Conservation (phyloP, 2,329 filamentous ascomycete species). For the Hypoxylon sp. region DNA sequence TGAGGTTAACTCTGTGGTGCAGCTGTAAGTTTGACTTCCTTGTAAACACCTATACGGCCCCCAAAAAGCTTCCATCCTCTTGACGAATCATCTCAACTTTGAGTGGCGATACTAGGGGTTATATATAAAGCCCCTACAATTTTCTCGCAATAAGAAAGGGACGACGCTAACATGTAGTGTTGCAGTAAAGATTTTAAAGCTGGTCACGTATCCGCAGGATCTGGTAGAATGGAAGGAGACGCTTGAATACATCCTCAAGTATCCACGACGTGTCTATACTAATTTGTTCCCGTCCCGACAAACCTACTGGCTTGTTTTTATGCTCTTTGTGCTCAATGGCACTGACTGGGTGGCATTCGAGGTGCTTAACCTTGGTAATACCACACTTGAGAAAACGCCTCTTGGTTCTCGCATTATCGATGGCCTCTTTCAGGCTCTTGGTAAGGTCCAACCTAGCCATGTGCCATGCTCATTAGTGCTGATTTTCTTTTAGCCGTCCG, state of each 20-base stretch:
- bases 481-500: slow-evolving; percentile 65
- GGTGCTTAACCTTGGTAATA: slow-evolving; percentile 74
- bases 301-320: slow-evolving; percentile 76
- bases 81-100: neutral
- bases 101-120: neutral
- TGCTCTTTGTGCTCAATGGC: slow-evolving; percentile 72
- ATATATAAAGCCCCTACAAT: too few species aligned
- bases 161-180: slow-evolving; percentile 7
- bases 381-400: slow-evolving; percentile 66
- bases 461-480: slow-evolving; percentile 19
- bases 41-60: neutral
- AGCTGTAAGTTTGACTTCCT: slow-evolving; percentile 50
- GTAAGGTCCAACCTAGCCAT: slow-evolving; percentile 54
- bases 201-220: slow-evolving; percentile 57
- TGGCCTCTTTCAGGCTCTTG: slow-evolving; percentile 74
- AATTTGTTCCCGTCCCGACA: slow-evolving; percentile 74
- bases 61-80: neutral
- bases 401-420: slow-evolving; percentile 70
- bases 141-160: neutral
- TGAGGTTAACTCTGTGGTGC: slow-evolving; percentile 72
- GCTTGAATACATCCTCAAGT: slow-evolving; percentile 67
- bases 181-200: slow-evolving; percentile 57
- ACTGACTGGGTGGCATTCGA: slow-evolving; percentile 77
- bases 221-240: slow-evolving; percentile 63
- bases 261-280: slow-evolving; percentile 72